Evolutionary conservation across 148 eudicot genomes (phyloP).

Genomic region (Rhododendron simsii): DNA sequence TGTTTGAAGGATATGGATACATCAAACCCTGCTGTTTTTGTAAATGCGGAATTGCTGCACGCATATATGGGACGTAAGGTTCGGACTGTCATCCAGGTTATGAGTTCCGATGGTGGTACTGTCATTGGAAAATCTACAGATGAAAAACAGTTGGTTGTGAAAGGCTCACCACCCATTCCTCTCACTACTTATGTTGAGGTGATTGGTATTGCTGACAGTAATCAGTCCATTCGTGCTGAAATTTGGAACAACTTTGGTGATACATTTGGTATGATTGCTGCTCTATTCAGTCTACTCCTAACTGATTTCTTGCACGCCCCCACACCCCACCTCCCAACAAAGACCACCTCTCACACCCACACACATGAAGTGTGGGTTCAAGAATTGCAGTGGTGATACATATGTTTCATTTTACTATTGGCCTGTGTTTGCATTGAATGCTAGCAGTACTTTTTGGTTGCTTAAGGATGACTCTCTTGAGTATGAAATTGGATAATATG

Average conservation of each 20-base stretch:
- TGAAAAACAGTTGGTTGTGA: constrained; percentile 65
- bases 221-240: constrained; percentile 59
- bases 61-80: constrained; percentile 70
- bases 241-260: constrained; percentile 72
- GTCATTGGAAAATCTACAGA: constrained; percentile 74
- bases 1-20: constrained; percentile 65
- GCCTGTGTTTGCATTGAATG: background rate
- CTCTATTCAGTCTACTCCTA: background rate
- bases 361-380: background rate
- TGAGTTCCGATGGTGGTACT: constrained; percentile 50
- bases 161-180: constrained; percentile 54
- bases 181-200: constrained; percentile 74
- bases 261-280: constrained; percentile 43
- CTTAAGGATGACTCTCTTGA: background rate
- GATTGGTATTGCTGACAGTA: constrained; percentile 80
- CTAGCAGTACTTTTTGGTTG: background rate
- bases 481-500: too few species aligned
- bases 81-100: constrained; percentile 71
- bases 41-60: constrained; percentile 66
- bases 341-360: background rate
- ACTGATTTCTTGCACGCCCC: background rate
- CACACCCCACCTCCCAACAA: background rate
- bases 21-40: constrained; percentile 79
- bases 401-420: background rate
- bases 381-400: background rate